These are phyloP conservation scores for Cunninghamia lanceolata DNA, from an alignment of 75 land plant species.

Conservation along the genomic window DNA sequence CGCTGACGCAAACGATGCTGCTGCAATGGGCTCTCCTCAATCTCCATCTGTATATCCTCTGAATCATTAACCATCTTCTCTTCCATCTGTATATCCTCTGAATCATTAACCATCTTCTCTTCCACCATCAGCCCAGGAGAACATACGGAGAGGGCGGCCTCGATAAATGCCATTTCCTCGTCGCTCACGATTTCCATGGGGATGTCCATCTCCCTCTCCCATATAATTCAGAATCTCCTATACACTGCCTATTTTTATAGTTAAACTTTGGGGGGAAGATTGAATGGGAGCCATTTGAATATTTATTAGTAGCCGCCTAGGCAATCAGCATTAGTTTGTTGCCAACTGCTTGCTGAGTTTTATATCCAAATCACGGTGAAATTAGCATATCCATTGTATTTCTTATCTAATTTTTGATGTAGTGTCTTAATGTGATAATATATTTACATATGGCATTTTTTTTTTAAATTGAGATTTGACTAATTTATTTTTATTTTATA, in stretches of 20 bases:
- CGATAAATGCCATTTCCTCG: conserved; percentile 83
- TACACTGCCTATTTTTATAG: too few relatives aligned
- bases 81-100: not conserved
- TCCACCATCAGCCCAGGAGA: not conserved
- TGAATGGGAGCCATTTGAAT: not conserved
- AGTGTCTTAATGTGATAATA: too few relatives aligned
- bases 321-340: too few relatives aligned
- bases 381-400: too few relatives aligned
- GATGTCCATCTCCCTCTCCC: conserved; percentile 17
- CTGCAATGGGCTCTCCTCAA: conserved; percentile 25
- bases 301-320: too few relatives aligned
- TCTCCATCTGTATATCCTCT: conserved; percentile 12
- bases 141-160: conserved; percentile 44
- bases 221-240: not conserved
- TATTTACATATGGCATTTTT: too few relatives aligned
- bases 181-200: conserved; percentile 74
- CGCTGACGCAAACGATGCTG: conserved; percentile 29
- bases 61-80: conserved; percentile 32
- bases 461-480: too few relatives aligned
- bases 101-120: conserved; percentile 30
- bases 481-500: too few relatives aligned
- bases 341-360: too few relatives aligned
- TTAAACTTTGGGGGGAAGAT: not conserved
- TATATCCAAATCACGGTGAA: too few relatives aligned
- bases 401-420: too few relatives aligned